A percentile compares a stretch with the other conserved stretches of the same genome.
Conservation (phyloP, 2,329 filamentous ascomycete genomes). For the Thelonectria discophora region DNA sequence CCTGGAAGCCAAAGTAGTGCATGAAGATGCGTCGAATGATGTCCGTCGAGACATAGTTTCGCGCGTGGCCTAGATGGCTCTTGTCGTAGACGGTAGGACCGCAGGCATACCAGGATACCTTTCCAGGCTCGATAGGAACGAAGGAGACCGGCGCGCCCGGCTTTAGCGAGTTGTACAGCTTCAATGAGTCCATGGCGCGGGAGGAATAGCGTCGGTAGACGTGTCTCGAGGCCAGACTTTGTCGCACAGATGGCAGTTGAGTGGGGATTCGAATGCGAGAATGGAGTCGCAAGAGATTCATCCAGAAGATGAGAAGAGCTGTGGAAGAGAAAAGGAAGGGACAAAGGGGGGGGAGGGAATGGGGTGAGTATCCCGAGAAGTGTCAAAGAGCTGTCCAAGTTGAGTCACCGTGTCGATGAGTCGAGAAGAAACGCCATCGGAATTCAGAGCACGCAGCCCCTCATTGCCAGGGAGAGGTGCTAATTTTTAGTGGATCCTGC, state of each 20-base stretch:
- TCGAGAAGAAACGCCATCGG: slow-evolving; percentile 4
- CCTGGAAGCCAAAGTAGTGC: slow-evolving; percentile 83
- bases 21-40: slow-evolving; percentile 84
- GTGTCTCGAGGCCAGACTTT: slow-evolving; percentile 19
- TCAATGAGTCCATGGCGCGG: slow-evolving; percentile 65
- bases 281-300: slow-evolving; percentile 49
- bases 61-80: slow-evolving; percentile 81
- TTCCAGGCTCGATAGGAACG: slow-evolving; percentile 73
- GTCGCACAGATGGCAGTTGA: slow-evolving; percentile 34
- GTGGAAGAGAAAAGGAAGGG: background rate
- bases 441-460: slow-evolving; percentile 19
- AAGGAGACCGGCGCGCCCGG: slow-evolving; percentile 78
- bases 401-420: slow-evolving; percentile 7
- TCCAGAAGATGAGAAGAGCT: slow-evolving; percentile 41
- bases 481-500: slow-evolving; percentile 15
- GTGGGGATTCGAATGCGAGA: slow-evolving; percentile 41
- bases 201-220: slow-evolving; percentile 48
- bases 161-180: slow-evolving; percentile 82
- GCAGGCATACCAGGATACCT: slow-evolving; percentile 88
- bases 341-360: slow-evolving; percentile 16
- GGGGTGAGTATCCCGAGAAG: slow-evolving; percentile 22
- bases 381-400: slow-evolving; percentile 24
- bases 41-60: slow-evolving; percentile 92
- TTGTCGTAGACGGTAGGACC: slow-evolving; percentile 88
- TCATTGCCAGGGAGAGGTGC: background rate